Percentiles rank a stretch among this genome's conserved stretches.
phyloP scores from a whole-genome alignment of 1,284 basidiomycete genomes.

The Spongispora temasekensis region DNA sequence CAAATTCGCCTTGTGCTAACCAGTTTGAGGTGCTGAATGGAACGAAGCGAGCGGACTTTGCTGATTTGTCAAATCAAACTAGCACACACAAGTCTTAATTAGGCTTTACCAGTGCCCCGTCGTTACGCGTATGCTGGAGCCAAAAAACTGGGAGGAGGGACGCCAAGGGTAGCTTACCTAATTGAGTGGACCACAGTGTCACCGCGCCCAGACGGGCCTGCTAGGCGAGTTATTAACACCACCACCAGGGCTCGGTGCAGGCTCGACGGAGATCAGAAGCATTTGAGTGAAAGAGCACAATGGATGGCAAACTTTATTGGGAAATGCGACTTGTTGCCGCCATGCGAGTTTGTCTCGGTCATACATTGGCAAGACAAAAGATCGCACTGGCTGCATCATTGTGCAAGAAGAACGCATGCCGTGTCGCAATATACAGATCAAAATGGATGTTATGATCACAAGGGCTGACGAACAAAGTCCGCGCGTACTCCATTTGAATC shows the following conservation, averaged over 20 bases:
- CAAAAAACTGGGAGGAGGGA: conserved; percentile 10
- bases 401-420: conserved; percentile 14
- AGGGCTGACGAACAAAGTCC: conserved; percentile 13
- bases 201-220: conserved; percentile 1
- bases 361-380: conserved; percentile 7
- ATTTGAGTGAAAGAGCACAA: conserved; percentile 1
- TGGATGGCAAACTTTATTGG: conserved; percentile 8
- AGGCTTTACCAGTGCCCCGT: conserved; percentile 15
- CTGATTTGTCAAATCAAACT: conserved; percentile 9
- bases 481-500: conserved; percentile 3
- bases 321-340: conserved; percentile 2
- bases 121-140: conserved; percentile 15
- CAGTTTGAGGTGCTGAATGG: background rate
- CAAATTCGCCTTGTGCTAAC: background rate
- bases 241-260: conserved; percentile 19
- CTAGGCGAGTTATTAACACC: conserved; percentile 20
- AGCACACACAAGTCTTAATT: conserved; percentile 18
- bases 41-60: conserved; percentile 21
- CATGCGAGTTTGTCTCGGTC: conserved; percentile 12
- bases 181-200: conserved; percentile 17
- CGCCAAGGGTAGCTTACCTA: conserved; percentile 16
- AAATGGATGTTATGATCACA: conserved; percentile 13
- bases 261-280: conserved; percentile 28
- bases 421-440: conserved; percentile 7
- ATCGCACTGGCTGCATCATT: conserved; percentile 1